These are phyloP conservation scores for Kwoniella dejecticola DNA, from an alignment of 768 basidiomycete genomes.

Conservation along the genomic window DNA sequence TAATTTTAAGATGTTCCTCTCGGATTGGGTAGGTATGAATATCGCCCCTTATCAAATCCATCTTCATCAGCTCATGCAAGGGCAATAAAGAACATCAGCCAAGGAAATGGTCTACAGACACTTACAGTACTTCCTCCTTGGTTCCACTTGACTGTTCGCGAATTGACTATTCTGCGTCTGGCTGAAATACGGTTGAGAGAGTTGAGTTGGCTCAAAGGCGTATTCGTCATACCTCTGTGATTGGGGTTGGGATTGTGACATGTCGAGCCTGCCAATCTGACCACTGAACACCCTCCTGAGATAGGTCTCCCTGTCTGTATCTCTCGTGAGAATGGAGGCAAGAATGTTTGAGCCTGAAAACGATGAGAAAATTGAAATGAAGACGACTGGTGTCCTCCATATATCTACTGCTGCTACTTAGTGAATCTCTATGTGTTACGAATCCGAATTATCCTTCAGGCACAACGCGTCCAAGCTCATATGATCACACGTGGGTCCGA, in stretches of 20 bases:
- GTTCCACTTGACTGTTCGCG: conserved; percentile 47
- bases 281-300: no score
- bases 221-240: conserved; percentile 37
- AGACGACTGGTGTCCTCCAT: background rate
- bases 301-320: no score
- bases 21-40: conserved; percentile 48
- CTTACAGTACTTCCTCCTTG: conserved; percentile 55
- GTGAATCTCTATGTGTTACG: no score
- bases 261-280: background rate
- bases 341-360: background rate
- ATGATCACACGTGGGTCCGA: background rate
- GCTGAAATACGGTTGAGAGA: conserved; percentile 44
- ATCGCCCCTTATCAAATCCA: conserved; percentile 47
- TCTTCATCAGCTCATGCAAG: background rate
- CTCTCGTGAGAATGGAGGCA: background rate
- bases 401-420: no score
- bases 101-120: no score
- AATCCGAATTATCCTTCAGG: no score
- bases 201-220: conserved; percentile 44
- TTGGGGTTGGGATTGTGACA: conserved; percentile 19
- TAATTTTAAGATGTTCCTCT: conserved; percentile 47
- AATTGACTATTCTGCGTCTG: conserved; percentile 45
- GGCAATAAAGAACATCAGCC: no score
- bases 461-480: conserved; percentile 18
- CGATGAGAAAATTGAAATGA: background rate